Evolutionary conservation across 1,139 yeast species (phyloP).

Genomic region (Sugiyamaella japonica): DNA sequence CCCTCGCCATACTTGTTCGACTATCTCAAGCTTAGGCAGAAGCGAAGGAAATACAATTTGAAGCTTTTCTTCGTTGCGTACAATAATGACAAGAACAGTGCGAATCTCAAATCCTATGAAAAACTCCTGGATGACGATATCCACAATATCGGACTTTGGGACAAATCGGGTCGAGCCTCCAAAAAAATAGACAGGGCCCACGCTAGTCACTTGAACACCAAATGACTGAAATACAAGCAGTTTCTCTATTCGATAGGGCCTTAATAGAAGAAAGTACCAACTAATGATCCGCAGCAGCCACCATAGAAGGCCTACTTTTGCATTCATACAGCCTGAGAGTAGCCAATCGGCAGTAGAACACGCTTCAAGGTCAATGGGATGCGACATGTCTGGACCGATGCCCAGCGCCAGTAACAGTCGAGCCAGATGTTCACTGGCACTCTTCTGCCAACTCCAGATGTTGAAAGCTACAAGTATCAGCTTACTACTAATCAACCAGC

Average conservation of each 20-base stretch:
- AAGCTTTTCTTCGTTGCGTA: constrained; percentile 40
- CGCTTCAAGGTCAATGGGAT: too few species aligned
- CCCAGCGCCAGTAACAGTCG: neutral
- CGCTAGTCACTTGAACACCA: constrained; percentile 36
- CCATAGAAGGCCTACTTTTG: constrained; percentile 1
- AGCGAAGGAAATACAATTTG: constrained; percentile 52
- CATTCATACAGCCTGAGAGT: constrained; percentile 8
- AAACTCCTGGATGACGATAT: constrained; percentile 60
- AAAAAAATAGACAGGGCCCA: constrained; percentile 28
- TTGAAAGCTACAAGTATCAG: constrained; percentile 15
- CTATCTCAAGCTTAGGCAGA: constrained; percentile 30
- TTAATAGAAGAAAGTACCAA: constrained; percentile 16
- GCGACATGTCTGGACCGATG: too few species aligned
- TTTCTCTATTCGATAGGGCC: constrained; percentile 26
- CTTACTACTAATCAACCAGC: neutral
- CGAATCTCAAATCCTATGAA: constrained; percentile 57
- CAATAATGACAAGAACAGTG: constrained; percentile 53
- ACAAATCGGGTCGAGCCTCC: constrained; percentile 41
- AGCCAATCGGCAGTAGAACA: constrained; percentile 9
- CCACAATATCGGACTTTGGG: constrained; percentile 51
- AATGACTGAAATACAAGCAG: constrained; percentile 36
- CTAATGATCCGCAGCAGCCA: constrained; percentile 11
- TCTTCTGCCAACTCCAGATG: constrained; percentile 14
- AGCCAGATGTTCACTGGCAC: constrained; percentile 6
- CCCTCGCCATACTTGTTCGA: constrained; percentile 34